Conservation (phyloP, 176 grass and related monocot genomes). For the sorghum (Sorghum bicolor) region Sorghum_bicolor_NCBIv3 NC_012874.2:16906001-16906500, state of each 20-base stretch:
- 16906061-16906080: slow-evolving; percentile 88
- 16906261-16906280: background rate
- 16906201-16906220: background rate
- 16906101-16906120: slow-evolving; percentile 92
- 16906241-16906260: background rate
- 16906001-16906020: slow-evolving; percentile 83
- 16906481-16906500: slow-evolving; percentile 98
- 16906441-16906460: slow-evolving; percentile 63
- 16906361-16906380: background rate
- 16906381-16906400: slow-evolving; percentile 42
- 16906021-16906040: slow-evolving; percentile 77
- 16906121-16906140: slow-evolving; percentile 95
- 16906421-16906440: slow-evolving; percentile 90
- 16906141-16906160: slow-evolving; percentile 19
- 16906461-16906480: slow-evolving; percentile 83
- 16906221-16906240: background rate
- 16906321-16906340: background rate
- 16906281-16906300: background rate
- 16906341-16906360: background rate
- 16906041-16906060: slow-evolving; percentile 72
- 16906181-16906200: background rate
- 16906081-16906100: slow-evolving; percentile 85
- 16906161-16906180: background rate
- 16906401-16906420: slow-evolving; percentile 96
- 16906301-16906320: background rate